phyloP scores from a whole-genome alignment of 1,284 basidiomycete species.

The Puccinia coronata region DNA sequence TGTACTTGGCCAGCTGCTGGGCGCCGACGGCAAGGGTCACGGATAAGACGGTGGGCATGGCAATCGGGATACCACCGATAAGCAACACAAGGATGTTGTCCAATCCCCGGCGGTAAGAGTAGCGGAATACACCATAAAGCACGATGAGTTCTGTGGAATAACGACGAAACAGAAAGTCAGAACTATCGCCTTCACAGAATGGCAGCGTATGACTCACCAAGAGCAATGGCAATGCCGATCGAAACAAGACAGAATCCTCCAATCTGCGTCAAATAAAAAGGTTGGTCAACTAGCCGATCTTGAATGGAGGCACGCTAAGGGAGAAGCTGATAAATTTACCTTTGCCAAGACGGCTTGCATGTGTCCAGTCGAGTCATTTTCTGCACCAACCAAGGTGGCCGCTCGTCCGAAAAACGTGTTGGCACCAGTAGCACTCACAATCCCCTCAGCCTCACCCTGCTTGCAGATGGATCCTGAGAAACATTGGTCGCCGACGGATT shows the following conservation, averaged over 20 bases:
- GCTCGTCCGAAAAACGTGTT: conserved; percentile 66
- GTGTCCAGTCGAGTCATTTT: conserved; percentile 93
- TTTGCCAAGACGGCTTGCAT: conserved; percentile 63
- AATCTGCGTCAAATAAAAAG: conserved; percentile 94
- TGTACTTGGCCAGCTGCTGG: conserved; percentile 96
- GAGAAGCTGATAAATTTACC: background rate
- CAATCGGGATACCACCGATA: conserved; percentile 98
- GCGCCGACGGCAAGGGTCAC: conserved; percentile 97
- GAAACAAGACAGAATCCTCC: conserved; percentile 91
- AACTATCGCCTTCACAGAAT: conserved; percentile 56
- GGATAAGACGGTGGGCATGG: conserved; percentile 91
- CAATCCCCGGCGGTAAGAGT: conserved; percentile 86
- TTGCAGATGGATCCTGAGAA: conserved; percentile 81
- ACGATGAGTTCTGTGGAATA: conserved; percentile 74
- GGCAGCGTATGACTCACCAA: conserved; percentile 22
- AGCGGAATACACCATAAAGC: conserved; percentile 82
- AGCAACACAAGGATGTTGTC: conserved; percentile 94
- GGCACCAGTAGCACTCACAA: conserved; percentile 95
- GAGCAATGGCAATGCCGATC: conserved; percentile 63
- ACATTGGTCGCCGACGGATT: conserved; percentile 70
- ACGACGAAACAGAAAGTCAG: conserved; percentile 69
- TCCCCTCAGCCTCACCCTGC: conserved; percentile 97
- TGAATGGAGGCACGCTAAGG: background rate
- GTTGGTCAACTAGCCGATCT: conserved; percentile 67
- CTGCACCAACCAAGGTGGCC: conserved; percentile 91